Base-by-base conservation (phyloP, 371 early-diverging fungal genomes). In the Zychaea mexicana region DNA sequence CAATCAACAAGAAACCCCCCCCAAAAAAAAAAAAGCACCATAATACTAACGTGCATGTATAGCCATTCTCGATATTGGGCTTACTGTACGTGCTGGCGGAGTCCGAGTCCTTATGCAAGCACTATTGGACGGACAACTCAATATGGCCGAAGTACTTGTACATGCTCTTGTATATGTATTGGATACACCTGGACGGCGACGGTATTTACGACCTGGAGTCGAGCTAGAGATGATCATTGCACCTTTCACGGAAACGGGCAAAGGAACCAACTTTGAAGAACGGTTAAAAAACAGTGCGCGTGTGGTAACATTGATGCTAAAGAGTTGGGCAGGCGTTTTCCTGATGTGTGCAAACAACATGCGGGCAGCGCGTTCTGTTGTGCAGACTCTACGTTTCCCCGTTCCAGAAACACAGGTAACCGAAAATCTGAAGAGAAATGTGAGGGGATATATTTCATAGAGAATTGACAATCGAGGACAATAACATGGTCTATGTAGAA, bases 251-350 rank as follows among this genome's bases (percentile, higher is more conserved):
- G 95, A 94, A 62, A 82, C 91, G 5, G 85, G 78, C n/a, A 81
- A 82, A 36, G 88, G 88, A 4, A 69, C 83, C 0, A 81, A 85
- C 26, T 83, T 82, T 55, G 79, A 86, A 24, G 93, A 92, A 45
- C 68, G 84, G 19, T 78, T 94, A n/a, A 82, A 79, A 24, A 82
- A 86, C 15, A 84, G 88, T 60, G 81, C 87, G 2, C 81, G 77
- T 31, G 87, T 88, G 30, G 82, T 91, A 0, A 81, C 80, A 6
- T 71, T 82, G 2, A 73, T 94, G 56, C 61, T 95, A 19, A 84
- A 88, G 59, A 87, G 86, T 1, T 95, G 95, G 95, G 90, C 92
- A 19, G 92, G 90, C 64, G 65, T 92, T 0, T 82, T 93, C 33
- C 91, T 90, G 65, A 79, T 94, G 64, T 92, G 90, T 67, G 78